Base-by-base conservation (phyloP, 345 rosid species). In the Arabidopsis suecica region DNA sequence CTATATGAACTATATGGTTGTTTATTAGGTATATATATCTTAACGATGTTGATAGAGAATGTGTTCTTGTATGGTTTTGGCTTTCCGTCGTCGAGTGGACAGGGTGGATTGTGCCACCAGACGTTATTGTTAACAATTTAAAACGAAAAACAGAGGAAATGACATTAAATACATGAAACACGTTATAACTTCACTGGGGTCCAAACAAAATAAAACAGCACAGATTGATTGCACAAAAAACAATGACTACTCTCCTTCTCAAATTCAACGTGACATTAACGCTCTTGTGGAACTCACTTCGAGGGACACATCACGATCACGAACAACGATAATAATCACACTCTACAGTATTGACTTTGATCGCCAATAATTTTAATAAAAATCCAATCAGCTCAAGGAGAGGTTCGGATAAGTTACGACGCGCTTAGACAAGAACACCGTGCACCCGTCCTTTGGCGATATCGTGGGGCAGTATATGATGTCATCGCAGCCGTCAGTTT, bases 381-480 rank as follows among this genome's bases (percentile, higher is more conserved):
- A 65, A 33, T 1, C 74, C 78, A 78, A 23, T 81, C 50, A 73
- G 3, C 59, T 47, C 11, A 57, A 2, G 0, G 81, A 75, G 12
- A 87, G 67, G 42, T 72, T 55, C 0, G 85, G 85, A 60, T 80
- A 84, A 1, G 72, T 54, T 7, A 75, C 32, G 73, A 86, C 73
- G 20, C 97, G 91, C 59, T 54, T 62, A 7, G 85, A 78, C 28
- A 93, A 72, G 61, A 63, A 83, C 5, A 88, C 91, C n/a, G 40
- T 75, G 66, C 98, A 93, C 5, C 89, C 97, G 64, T 93, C 98
- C 72, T 86, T 87, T 0, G 98, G 98, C 33, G 85, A 73, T 5
- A 93, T 93, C 6, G 98, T 93, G 1, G 98, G 97, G 38, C 81
- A 80, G 44, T 88, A 93, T 18, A 72, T 74, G 61, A 93, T 85